Base-by-base conservation (phyloP, 192 early-diverging fungal species). In the Podila epigama region DNA sequence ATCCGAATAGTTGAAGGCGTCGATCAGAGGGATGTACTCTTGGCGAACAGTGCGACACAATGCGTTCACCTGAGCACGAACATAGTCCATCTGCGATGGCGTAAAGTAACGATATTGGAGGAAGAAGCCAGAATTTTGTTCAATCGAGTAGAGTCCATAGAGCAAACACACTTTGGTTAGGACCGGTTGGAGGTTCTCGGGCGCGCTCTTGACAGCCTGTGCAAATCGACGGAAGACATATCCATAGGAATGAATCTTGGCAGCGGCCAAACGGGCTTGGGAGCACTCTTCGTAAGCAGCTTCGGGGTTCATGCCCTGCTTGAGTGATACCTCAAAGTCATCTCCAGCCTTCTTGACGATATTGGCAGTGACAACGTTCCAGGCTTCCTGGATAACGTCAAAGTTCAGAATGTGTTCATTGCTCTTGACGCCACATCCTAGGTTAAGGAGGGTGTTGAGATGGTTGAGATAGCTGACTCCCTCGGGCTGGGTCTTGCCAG, bases 201-300 rank as follows among this genome's bases (percentile, higher is more conserved):
- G 87, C 25, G 91, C 89, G 59, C 84, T 86, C 44, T 68, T 66
- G 60, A 94, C 85, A 55, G 84, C 92, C 44, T 91, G 89, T 18
- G 83, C 86, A 81, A 96, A 96, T n/a, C 92, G 89, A 70, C 90
- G 85, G 85, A 92, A 89, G 63, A 94, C 82, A 66, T 93, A 93
- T 0, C 89, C 92, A 75, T 86, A 89, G 31, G 88, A 88, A 83
- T 95, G 94, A 69, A 94, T 86, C 68, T 91, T 89, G 58, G 93
- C 91, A 34, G 93, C 93, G 67, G 85, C 87, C 36, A 95, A 82
- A 67, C 94, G 90, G 15, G 92, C 85, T 28, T 91, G 90, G 20
- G 94, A 90, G 83, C 92, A 96, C 63, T 90, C 84, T 75, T 96
- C 94, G 79, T 94, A 94, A 9, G 93, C 91, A 56, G 86, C 87